phyloP scores from a whole-genome alignment of 148 eudicot species.

The Fagopyrum tataricum region DNA sequence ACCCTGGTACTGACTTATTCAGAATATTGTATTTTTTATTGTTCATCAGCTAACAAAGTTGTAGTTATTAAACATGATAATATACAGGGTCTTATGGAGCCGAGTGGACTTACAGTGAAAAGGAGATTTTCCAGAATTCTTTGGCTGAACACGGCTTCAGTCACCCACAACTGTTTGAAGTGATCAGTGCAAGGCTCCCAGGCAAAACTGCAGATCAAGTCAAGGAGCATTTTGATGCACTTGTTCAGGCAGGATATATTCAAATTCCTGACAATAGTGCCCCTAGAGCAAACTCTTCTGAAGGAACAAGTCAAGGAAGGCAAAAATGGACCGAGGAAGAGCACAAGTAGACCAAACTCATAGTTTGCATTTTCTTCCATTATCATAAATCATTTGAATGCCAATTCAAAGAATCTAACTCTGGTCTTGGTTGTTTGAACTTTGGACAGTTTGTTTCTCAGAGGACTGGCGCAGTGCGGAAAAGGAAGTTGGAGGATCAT shows the following conservation, averaged over 20 bases:
- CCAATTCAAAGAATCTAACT: not conserved
- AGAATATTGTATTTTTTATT: not conserved
- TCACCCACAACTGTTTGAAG: slow-evolving; percentile 7
- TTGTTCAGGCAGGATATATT: not conserved
- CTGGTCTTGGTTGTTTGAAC: not conserved
- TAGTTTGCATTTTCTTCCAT: not conserved
- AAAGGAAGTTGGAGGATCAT: slow-evolving; percentile 98
- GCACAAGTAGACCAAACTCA: not conserved
- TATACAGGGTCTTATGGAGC: not conserved
- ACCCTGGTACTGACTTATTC: not conserved
- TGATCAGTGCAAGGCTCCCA: not conserved
- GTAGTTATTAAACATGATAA: not conserved
- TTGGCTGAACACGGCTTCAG: not conserved
- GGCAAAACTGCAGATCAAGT: slow-evolving; percentile 1
- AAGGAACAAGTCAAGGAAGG: slow-evolving; percentile 6
- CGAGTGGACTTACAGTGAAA: slow-evolving; percentile 2
- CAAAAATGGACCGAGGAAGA: slow-evolving; percentile 5
- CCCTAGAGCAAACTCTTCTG: not conserved
- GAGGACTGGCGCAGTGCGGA: slow-evolving; percentile 87
- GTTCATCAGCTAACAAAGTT: not conserved
- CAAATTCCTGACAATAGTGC: not conserved
- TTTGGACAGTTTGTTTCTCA: slow-evolving; percentile 54
- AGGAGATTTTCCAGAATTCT: not conserved
- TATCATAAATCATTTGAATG: not conserved
- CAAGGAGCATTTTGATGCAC: slow-evolving; percentile 7